phyloP scores from a whole-genome alignment of 805 yeast genomes.

The Starmerella floricola region DNA sequence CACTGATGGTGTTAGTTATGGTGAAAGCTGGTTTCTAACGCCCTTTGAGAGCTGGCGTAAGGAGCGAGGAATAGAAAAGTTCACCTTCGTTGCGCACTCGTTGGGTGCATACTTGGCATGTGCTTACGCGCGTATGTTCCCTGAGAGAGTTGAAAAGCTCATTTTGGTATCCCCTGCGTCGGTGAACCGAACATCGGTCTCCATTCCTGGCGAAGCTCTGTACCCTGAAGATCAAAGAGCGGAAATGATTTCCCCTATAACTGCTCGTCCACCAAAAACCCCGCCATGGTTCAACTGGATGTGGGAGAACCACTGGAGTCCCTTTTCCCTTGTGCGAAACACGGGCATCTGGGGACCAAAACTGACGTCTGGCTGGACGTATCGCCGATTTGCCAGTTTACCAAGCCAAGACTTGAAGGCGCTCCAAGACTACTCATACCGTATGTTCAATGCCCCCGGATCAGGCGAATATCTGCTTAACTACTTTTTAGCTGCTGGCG shows the following conservation, averaged over 20 bases:
- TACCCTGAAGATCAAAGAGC: slow-evolving; percentile 6
- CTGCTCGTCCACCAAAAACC: slow-evolving; percentile 11
- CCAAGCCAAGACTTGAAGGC: slow-evolving; percentile 35
- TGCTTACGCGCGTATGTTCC: slow-evolving; percentile 49
- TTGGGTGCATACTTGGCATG: slow-evolving; percentile 81
- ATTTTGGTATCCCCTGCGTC: slow-evolving; percentile 89
- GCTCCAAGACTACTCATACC: slow-evolving; percentile 69
- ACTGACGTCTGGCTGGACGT: slow-evolving; percentile 81
- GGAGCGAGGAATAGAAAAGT: slow-evolving; percentile 38
- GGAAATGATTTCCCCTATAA: slow-evolving; percentile 1
- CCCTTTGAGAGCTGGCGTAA: slow-evolving; percentile 54
- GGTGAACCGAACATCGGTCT: slow-evolving; percentile 38
- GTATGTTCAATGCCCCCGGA: slow-evolving; percentile 74
- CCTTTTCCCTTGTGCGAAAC: slow-evolving; percentile 66
- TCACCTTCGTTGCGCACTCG: slow-evolving; percentile 70
- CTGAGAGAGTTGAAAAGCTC: slow-evolving; percentile 51
- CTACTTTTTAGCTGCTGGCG: slow-evolving; percentile 80
- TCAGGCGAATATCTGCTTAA: slow-evolving; percentile 89
- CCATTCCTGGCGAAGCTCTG: slow-evolving; percentile 23
- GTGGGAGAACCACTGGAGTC: slow-evolving; percentile 82
- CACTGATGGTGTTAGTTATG: slow-evolving; percentile 35
- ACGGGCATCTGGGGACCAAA: slow-evolving; percentile 76
- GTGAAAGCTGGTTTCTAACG: slow-evolving; percentile 54
- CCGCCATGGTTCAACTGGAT: slow-evolving; percentile 57
- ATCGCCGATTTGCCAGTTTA: slow-evolving; percentile 60